phyloP scores from a whole-genome alignment of 2,329 filamentous ascomycete genomes.

The Biscogniauxia sp. region DNA sequence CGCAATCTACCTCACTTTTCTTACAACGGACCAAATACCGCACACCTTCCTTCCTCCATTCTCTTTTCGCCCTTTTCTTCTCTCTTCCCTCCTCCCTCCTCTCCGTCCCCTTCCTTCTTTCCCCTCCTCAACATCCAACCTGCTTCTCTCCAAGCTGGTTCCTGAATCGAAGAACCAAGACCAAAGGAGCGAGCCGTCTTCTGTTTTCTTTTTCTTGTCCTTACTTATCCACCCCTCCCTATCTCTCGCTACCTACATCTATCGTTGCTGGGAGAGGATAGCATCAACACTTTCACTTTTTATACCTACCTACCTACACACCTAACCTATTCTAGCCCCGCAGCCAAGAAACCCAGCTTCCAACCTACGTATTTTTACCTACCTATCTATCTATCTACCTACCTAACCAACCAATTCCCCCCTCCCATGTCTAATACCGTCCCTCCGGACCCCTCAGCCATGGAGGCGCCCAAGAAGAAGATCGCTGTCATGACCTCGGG shows the following conservation, averaged over 20 bases:
- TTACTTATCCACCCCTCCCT: too few species aligned
- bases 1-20: not conserved
- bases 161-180: not conserved
- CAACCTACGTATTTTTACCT: too few species aligned
- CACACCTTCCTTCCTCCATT: not conserved
- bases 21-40: not conserved
- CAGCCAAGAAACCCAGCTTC: too few species aligned
- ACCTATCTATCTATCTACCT: not conserved
- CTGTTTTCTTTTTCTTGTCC: not conserved
- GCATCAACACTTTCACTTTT: not conserved
- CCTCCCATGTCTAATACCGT: not conserved
- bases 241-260: not conserved
- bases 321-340: not conserved
- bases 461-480: conserved; percentile 54
- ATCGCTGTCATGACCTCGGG: conserved; percentile 94
- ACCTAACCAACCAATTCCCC: too few species aligned
- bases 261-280: not conserved
- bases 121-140: too few species aligned
- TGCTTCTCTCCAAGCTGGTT: too few species aligned
- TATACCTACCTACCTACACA: not conserved
- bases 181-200: not conserved
- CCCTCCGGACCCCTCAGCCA: conserved; percentile 23
- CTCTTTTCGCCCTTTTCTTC: not conserved
- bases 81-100: not conserved
- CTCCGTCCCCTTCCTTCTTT: too few species aligned